Base-by-base conservation (phyloP, 371 early-diverging fungal species). In the Nosema muscidifuracis region DNA sequence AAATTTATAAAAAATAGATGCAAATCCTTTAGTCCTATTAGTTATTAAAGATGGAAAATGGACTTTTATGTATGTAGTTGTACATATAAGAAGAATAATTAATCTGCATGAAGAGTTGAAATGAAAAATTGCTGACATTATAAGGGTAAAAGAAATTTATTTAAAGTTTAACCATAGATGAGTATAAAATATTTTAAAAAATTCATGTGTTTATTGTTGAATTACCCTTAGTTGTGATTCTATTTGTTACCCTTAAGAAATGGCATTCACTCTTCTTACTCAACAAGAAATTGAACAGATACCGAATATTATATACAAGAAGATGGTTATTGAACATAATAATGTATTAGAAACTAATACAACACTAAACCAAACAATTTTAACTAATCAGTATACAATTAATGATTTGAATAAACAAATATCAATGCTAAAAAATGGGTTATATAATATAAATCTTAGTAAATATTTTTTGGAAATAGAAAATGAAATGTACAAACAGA, bases 81-180 rank as follows among this genome's bases (percentile, higher is more conserved):
- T 89, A 80, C 90, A 89, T 51, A 90, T 86, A 40, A 87, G 66
- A 2, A 90, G 83, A 34, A 90, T 78, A 43, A 89, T 78, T 16
- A 89, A 86, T 36, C 89, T 82, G n/a, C 90, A 77, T 38, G 90
- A 82, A 28, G 88, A 86, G 64, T 88, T 85, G 67, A 91, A 89
- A 80, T 89, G 86, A 72, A 89, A 89, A 42, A 91, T 84, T 50
- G 90, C 90, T 43, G 79, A 77, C 83, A 82, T 82, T 6, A 18
- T n/a, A 40, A 43, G 67, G 58, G n/a, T 22, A 33, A 4, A 1
- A 36, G 10, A n/a, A 1, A 7, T 33, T 9, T 31, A n/a, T n/a
- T n/a, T n/a, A n/a, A n/a, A n/a, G n/a, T n/a, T n/a, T n/a, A 18
- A n/a, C n/a, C n/a, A n/a, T n/a, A n/a, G n/a, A n/a, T n/a, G n/a